Evolutionary conservation across 2,329 filamentous ascomycete genomes (phyloP), one percentile per base, ranked within the genome.

Genomic region (Botrytis cinerea): DNA sequence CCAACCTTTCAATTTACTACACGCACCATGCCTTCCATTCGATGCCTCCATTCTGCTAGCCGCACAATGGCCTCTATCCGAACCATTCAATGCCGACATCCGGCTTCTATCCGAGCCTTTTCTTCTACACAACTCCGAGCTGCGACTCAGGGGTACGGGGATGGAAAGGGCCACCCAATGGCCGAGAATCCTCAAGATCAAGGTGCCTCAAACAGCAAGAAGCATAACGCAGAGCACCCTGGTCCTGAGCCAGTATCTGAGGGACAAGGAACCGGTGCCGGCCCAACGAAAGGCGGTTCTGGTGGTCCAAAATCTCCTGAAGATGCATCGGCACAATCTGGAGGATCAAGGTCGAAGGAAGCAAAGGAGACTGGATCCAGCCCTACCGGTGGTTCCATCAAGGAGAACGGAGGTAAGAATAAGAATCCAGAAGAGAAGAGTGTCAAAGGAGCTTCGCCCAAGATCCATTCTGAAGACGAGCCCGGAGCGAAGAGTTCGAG

Each of bases 191-290:
- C 83, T 5, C 79, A 83, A 74, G 75, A 80, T 20, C 83, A 85
- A 75, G 81, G 81, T 2, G 45, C 74, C 0, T 77, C 82, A 20
- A 82, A 76, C 63, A 70, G 72, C 38, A 79, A 78, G 2, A 82
- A 83, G 74, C 76, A 82, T 28, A 74, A 80, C 14, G 79, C 78
- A 14, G 84, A 86, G 74, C 84, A 86, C 74, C 84, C 84, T 1
- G 84, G 84, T 4, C 84, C 84, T 8, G 75, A 78, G 14, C 81
- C 84, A 0, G 83, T 84, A 0, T 77, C 81, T 38, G 83, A 83
- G 67, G 84, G 83, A 40, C 78, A 84, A 76, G 82, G 81, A 16
- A 81, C 80, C 14, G 82, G 81, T 25, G 81, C 78, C 59, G 80
- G 82, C 6, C 78, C 82, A 20, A 83, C 80, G 46, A 83, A 83